These are phyloP conservation scores for Annulohypoxylon moriforme DNA, from an alignment of 495 filamentous ascomycete species.

Conservation along the genomic window DNA sequence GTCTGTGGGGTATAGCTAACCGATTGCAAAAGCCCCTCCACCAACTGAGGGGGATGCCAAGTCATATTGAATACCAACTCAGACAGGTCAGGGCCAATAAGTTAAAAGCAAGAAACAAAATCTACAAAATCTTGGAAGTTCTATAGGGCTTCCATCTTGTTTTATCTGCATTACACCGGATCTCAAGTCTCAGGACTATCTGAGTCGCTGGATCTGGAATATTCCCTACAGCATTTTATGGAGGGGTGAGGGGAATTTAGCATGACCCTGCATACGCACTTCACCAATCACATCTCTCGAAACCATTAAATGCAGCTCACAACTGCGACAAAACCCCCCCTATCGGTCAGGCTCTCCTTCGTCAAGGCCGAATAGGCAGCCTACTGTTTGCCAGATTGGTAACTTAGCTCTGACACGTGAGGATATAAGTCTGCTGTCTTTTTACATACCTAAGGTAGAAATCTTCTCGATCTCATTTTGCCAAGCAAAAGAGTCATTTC, in stretches of 20 bases:
- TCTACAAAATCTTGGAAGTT: not conserved
- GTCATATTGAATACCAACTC: not conserved
- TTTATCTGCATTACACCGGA: not conserved
- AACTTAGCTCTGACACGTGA: conserved; percentile 12
- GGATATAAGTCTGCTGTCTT: not conserved
- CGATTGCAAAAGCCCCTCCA: not conserved
- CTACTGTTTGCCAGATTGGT: conserved; percentile 21
- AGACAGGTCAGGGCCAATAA: not conserved
- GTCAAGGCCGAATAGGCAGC: conserved; percentile 31
- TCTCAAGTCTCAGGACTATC: conserved; percentile 1
- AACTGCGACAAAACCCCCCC: conserved; percentile 36
- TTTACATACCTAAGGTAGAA: not conserved
- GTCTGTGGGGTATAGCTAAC: too few species aligned
- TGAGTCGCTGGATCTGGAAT: not conserved
- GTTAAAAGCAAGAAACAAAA: not conserved
- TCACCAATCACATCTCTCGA: conserved; percentile 26
- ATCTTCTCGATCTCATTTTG: not conserved
- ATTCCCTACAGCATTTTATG: not conserved
- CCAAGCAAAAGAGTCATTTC: conserved; percentile 21
- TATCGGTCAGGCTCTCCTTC: conserved; percentile 14
- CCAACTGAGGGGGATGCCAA: not conserved
- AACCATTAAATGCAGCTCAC: conserved; percentile 8
- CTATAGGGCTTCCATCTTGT: conserved; percentile 1
- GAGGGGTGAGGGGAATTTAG: not conserved
- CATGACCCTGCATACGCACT: conserved; percentile 35